These are phyloP conservation scores for Kwoniella europaea DNA, from an alignment of 768 basidiomycete genomes.

Conservation along the genomic window DNA sequence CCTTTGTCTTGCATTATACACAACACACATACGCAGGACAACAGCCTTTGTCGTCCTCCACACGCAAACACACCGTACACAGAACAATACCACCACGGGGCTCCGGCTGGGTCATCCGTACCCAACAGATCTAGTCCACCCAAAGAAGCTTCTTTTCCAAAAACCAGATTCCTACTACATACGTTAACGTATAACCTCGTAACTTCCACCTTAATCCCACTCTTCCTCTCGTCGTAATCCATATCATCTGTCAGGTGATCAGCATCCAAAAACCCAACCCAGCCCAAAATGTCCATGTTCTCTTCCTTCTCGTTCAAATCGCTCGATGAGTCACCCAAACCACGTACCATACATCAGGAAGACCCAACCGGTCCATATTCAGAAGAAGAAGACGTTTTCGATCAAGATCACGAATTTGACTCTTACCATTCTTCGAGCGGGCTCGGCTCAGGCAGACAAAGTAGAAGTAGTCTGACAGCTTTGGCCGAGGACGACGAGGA, in stretches of 20 bases:
- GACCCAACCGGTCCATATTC: not conserved
- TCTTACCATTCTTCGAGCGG: conserved; percentile 13
- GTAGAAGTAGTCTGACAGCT: conserved; percentile 17
- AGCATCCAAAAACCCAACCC: not conserved
- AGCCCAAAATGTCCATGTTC: conserved; percentile 31
- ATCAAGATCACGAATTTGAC: conserved; percentile 12
- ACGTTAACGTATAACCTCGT: not conserved
- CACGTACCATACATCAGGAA: not conserved
- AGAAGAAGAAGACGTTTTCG: conserved; percentile 13
- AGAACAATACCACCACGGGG: not conserved
- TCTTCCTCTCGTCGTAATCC: conserved; percentile 2
- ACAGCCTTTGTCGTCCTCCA: too few relatives aligned
- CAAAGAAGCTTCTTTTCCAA: conserved; percentile 2
- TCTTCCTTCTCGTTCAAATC: conserved; percentile 37
- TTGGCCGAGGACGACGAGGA: conserved; percentile 24
- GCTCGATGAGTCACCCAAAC: conserved; percentile 18
- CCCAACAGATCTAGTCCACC: not conserved
- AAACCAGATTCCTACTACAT: too few relatives aligned
- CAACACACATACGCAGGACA: not conserved
- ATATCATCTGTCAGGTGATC: conserved; percentile 10
- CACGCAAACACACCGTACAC: not conserved
- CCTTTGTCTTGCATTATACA: not conserved
- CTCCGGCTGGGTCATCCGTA: not conserved
- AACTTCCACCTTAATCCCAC: conserved; percentile 1
- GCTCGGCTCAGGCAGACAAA: conserved; percentile 18